Conservation (phyloP, 1,139 yeast species). For the Spathaspora sp. region DNA sequence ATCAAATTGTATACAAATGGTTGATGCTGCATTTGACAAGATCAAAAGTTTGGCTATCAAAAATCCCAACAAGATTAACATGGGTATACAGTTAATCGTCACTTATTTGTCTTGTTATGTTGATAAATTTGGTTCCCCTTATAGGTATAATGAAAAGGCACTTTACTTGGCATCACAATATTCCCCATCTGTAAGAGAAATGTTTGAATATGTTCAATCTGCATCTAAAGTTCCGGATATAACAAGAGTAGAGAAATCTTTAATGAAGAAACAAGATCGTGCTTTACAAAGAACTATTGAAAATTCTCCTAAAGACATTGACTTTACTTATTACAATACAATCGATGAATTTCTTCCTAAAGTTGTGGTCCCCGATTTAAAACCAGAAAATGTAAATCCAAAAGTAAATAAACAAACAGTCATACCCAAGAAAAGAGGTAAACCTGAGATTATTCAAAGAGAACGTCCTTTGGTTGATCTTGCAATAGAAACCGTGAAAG, state of each 20-base stretch:
- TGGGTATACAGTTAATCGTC: conserved; percentile 18
- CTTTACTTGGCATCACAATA: conserved; percentile 9
- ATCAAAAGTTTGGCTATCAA: conserved; percentile 15
- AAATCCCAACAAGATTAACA: not conserved
- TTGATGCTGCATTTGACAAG: conserved; percentile 28
- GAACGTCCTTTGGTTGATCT: conserved; percentile 33
- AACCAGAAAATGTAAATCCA: conserved; percentile 25
- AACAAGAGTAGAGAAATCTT: conserved; percentile 5
- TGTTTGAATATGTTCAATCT: conserved; percentile 18
- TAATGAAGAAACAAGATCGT: not conserved
- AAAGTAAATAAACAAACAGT: conserved; percentile 30
- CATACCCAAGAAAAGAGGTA: conserved; percentile 24
- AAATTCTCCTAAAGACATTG: not conserved
- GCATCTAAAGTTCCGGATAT: conserved; percentile 7
- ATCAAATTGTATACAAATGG: conserved; percentile 27
- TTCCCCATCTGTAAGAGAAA: conserved; percentile 28
- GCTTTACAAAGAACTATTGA: not conserved
- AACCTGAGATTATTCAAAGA: conserved; percentile 24
- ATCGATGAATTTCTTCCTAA: conserved; percentile 13
- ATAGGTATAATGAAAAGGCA: conserved; percentile 23
- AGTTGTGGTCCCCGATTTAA: conserved; percentile 10
- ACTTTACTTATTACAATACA: not conserved
- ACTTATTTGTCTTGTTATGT: conserved; percentile 31
- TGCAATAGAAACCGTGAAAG: not conserved
- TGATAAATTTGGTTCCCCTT: conserved; percentile 34